A percentile compares a stretch with the other conserved stretches of the same genome.
phyloP scores from a whole-genome alignment of 139 green algal species.

The Tetradesmus lagerheimii region DNA sequence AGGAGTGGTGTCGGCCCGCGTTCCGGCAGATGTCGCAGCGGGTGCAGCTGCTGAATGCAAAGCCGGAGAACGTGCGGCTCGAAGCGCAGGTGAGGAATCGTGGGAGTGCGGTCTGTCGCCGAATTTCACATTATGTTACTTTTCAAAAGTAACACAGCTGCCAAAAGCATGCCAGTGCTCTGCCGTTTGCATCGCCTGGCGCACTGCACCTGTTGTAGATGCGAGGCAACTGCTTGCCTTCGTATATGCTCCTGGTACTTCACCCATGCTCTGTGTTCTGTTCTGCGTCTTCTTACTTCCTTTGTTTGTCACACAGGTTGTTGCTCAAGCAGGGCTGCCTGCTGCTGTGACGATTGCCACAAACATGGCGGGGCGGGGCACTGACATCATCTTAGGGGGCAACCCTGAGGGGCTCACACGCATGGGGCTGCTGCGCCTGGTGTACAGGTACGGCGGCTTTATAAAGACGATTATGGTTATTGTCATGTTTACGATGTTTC shows the following conservation, averaged over 20 bases:
- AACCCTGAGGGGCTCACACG: slow-evolving; percentile 81
- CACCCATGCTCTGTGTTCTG: not conserved
- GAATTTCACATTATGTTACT: not conserved
- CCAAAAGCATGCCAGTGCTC: too few relatives aligned
- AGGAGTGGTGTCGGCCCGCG: slow-evolving; percentile 12
- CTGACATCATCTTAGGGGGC: slow-evolving; percentile 98
- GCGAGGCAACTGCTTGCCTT: too few relatives aligned
- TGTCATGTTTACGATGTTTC: too few relatives aligned
- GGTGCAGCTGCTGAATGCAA: slow-evolving; percentile 70
- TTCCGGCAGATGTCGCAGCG: not conserved
- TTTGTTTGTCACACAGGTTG: slow-evolving; percentile 68
- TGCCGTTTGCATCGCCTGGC: too few relatives aligned
- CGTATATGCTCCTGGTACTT: too few relatives aligned
- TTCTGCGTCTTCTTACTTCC: not conserved
- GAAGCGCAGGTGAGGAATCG: slow-evolving; percentile 76
- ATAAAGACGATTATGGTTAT: too few relatives aligned
- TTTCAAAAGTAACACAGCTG: not conserved
- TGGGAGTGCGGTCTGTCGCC: not conserved
- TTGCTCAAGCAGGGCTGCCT: slow-evolving; percentile 88
- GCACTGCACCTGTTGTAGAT: too few relatives aligned
- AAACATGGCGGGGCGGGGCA: slow-evolving; percentile 99
- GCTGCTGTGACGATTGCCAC: slow-evolving; percentile 96
- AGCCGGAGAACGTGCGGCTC: slow-evolving; percentile 74
- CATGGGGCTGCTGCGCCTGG: slow-evolving; percentile 57
- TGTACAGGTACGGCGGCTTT: slow-evolving; percentile 60